phyloP scores from a whole-genome alignment of 345 rosid genomes.

The Dipteronia dyeriana region DNA sequence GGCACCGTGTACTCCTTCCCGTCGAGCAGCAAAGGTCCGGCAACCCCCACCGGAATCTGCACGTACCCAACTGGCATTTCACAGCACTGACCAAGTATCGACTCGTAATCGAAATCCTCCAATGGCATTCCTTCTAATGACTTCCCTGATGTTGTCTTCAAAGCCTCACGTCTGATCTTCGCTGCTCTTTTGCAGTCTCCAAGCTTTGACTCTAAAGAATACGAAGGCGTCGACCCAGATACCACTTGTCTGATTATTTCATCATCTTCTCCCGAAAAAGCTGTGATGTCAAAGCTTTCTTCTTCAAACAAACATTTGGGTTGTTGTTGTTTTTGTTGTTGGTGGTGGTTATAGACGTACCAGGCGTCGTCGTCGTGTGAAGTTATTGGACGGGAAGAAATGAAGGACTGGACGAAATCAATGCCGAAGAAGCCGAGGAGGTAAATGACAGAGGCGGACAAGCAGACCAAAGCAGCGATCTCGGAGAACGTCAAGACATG shows the following conservation, averaged over 20 bases:
- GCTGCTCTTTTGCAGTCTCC: constrained; percentile 50
- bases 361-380: constrained; percentile 1
- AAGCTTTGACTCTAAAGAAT: constrained; percentile 46
- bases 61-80: constrained; percentile 62
- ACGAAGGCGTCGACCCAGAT: constrained; percentile 35
- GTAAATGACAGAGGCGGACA: constrained; percentile 33
- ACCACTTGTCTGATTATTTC: constrained; percentile 35
- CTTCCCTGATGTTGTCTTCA: constrained; percentile 41
- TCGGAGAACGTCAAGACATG: constrained; percentile 40
- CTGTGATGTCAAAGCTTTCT: not conserved
- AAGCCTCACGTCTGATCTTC: constrained; percentile 41
- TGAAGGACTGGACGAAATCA: constrained; percentile 28
- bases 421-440: constrained; percentile 42
- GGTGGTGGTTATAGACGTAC: not conserved
- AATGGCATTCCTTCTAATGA: constrained; percentile 46
- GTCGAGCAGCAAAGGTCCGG: constrained; percentile 53
- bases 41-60: constrained; percentile 65
- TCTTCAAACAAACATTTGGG: not conserved
- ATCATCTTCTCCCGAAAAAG: constrained; percentile 36
- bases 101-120: constrained; percentile 49
- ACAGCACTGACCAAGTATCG: constrained; percentile 58
- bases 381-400: constrained; percentile 21
- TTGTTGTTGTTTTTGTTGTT: not conserved
- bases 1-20: constrained; percentile 45
- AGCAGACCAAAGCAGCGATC: constrained; percentile 34